A percentile compares a stretch with the other conserved stretches of the same genome.
Conservation (phyloP, 1,284 basidiomycete genomes). For the Cutaneotrichosporon spelunceum region DNA sequence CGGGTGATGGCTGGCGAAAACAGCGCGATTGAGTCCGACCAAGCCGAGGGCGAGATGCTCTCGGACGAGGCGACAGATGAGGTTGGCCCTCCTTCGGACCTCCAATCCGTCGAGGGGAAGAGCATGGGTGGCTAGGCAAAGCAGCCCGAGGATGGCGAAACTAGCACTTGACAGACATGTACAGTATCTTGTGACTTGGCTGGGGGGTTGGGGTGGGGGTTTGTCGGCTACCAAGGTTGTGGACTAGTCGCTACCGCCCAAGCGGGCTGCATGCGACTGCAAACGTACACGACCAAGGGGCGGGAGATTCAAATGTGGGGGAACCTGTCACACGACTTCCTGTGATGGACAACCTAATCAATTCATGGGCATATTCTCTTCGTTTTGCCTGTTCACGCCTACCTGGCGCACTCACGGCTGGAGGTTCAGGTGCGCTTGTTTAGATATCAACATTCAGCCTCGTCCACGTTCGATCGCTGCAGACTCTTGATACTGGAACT, state of each 20-base stretch:
- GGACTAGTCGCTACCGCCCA: neutral
- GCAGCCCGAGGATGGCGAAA: neutral
- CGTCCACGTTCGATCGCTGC: neutral
- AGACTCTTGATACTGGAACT: neutral
- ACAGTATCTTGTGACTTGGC: neutral
- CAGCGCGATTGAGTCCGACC: neutral
- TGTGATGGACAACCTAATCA: too few relatives aligned
- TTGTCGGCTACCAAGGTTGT: neutral
- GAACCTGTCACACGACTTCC: neutral
- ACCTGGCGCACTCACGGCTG: too few relatives aligned
- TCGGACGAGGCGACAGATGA: conserved; percentile 3
- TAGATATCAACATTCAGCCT: too few relatives aligned
- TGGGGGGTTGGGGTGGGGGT: too few relatives aligned
- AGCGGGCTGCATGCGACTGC: neutral
- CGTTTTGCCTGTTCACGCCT: too few relatives aligned
- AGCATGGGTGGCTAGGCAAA: neutral
- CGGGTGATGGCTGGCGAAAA: neutral
- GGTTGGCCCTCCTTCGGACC: neutral
- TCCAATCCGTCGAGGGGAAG: neutral
- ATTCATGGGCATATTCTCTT: too few relatives aligned
- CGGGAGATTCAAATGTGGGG: neutral
- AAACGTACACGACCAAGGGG: too few relatives aligned
- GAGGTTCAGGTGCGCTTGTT: too few relatives aligned
- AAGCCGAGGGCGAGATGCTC: neutral
- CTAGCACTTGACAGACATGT: neutral